Evolutionary conservation across 1,139 yeast species (phyloP).

Genomic region (Debaryomyces psychrophilus): DNA sequence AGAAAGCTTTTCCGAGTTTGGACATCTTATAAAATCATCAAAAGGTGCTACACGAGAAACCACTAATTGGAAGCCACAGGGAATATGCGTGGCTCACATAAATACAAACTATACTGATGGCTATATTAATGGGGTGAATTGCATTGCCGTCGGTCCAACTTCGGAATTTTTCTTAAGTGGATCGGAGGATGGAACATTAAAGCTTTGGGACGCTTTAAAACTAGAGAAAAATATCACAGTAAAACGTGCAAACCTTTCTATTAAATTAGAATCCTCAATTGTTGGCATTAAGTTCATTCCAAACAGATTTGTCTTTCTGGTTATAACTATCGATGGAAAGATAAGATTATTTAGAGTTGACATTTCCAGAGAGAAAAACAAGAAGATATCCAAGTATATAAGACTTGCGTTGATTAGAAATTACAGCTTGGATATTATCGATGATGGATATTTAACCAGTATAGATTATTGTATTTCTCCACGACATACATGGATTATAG

Average conservation of each 20-base stretch:
- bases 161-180: slow-evolving; percentile 75
- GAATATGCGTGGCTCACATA: slow-evolving; percentile 59
- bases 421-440: slow-evolving; percentile 29
- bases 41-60: neutral
- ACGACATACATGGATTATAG: slow-evolving; percentile 36
- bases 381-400: slow-evolving; percentile 35
- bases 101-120: slow-evolving; percentile 27
- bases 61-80: slow-evolving; percentile 34
- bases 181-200: slow-evolving; percentile 70
- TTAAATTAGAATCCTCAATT: slow-evolving; percentile 52
- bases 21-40: slow-evolving; percentile 29
- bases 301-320: slow-evolving; percentile 67
- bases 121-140: slow-evolving; percentile 46
- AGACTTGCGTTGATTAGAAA: slow-evolving; percentile 50
- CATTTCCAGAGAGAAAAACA: slow-evolving; percentile 39
- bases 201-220: slow-evolving; percentile 75
- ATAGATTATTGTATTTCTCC: slow-evolving; percentile 37
- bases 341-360: slow-evolving; percentile 62
- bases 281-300: slow-evolving; percentile 56
- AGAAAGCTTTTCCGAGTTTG: slow-evolving; percentile 72
- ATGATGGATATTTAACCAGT: slow-evolving; percentile 46
- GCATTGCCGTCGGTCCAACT: slow-evolving; percentile 62
- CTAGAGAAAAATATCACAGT: slow-evolving; percentile 68
- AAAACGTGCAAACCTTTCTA: slow-evolving; percentile 51
- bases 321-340: slow-evolving; percentile 66